Base-by-base conservation (phyloP, 345 rosid species). In the Pelargonium nanum region DNA sequence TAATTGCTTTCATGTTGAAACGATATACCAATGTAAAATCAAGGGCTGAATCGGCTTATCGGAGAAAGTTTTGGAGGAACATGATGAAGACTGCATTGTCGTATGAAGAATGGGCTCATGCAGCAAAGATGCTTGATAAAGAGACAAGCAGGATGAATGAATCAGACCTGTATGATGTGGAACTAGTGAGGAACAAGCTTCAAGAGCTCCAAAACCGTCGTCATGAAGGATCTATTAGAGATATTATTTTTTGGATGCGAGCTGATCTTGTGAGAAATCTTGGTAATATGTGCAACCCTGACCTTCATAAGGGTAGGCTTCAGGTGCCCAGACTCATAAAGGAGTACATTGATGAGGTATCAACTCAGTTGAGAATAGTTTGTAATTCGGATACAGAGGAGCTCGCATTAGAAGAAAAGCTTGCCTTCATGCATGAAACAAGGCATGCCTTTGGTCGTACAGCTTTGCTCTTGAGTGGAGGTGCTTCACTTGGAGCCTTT, bases 51-150 rank as follows among this genome's bases (percentile, higher is more conserved):
- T 81, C 86, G 90, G 99, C 85, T 2, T 94, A 90, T 51, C 50
- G 92, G 63, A 84, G 99, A 79, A 94, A 94, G 25, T 94, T 90
- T 65, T 94, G 99, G 99, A 82, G 97, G 83, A 90, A 90, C 26
- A 83, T 88, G 99, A 94, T 86, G 99, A 82, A 95, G n/a, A 54
- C 78, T 23, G 97, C 99, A 17, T 70, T 88, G 79, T 88, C 96
- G 28, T 86, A 90, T 24, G 97, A 94, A 77, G 99, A 94, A 60
- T 94, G 99, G 99, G 83, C 95, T 67, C 97, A 90, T 76, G 96
- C 95, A 57, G 95, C 99, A 28, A 90, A 85, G 81, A 94, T 94
- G 97, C 77, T 94, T 5, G 99, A 94, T 13, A 94, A 68, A 30
- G 99, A 90, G 72, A 83, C 95, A 16, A 83, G 78, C 0, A 88